Evolutionary conservation across 495 filamentous ascomycete species (phyloP).

Genomic region (Lentithecium fluviatile): DNA sequence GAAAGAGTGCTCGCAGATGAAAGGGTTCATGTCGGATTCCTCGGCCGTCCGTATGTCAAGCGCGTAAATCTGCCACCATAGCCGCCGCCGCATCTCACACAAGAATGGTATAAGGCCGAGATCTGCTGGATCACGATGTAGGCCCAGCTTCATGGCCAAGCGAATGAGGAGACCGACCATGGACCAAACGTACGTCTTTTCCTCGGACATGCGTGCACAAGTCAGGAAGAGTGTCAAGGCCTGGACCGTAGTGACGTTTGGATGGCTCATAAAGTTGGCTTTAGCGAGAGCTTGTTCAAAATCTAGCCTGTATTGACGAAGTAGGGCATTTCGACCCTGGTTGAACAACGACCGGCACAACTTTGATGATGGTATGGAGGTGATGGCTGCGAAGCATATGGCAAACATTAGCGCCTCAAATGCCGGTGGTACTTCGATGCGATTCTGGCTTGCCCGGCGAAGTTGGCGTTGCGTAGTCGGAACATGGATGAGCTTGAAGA

Average conservation of each 20-base stretch:
- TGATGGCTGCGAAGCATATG: too few relatives aligned
- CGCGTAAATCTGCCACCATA: conserved; percentile 29
- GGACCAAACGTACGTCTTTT: conserved; percentile 54
- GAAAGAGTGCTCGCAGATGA: conserved; percentile 40
- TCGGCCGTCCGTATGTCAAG: conserved; percentile 37
- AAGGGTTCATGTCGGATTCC: conserved; percentile 49
- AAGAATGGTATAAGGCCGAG: conserved; percentile 27
- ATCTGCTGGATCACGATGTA: conserved; percentile 31
- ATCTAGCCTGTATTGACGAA: conserved; percentile 56
- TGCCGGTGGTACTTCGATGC: too few relatives aligned
- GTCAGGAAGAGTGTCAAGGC: conserved; percentile 52
- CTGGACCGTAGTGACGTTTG: conserved; percentile 48
- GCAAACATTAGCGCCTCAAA: too few relatives aligned
- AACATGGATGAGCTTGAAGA: too few relatives aligned
- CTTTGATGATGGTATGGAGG: too few relatives aligned
- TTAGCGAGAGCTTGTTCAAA: conserved; percentile 55
- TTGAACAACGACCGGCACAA: too few relatives aligned
- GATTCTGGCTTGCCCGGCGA: too few relatives aligned
- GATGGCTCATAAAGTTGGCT: conserved; percentile 51
- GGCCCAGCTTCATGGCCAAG: conserved; percentile 31
- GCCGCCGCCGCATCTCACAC: conserved; percentile 25
- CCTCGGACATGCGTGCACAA: conserved; percentile 52
- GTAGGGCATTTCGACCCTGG: too few relatives aligned
- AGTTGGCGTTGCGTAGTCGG: too few relatives aligned
- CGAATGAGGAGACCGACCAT: conserved; percentile 44